Evolutionary conservation across 2,329 filamentous ascomycete genomes (phyloP).

Genomic region (Xylariaceae sp.): DNA sequence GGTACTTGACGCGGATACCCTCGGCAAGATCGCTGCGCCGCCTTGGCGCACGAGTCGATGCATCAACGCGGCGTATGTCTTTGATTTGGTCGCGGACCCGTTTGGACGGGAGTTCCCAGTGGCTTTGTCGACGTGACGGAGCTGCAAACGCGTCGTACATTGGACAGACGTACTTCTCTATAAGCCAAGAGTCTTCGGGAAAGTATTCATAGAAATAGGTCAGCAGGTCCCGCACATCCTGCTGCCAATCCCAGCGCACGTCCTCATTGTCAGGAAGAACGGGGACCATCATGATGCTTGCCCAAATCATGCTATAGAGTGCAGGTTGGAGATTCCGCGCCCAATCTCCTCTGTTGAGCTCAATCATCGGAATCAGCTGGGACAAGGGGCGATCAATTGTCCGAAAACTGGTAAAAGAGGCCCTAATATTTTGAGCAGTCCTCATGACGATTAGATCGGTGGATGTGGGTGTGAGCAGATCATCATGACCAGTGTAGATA

Average conservation of each 20-base stretch:
- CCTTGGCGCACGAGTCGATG: conserved; percentile 44
- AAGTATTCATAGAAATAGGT: conserved; percentile 69
- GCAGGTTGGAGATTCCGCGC: conserved; percentile 63
- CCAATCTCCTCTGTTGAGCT: conserved; percentile 55
- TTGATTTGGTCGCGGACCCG: conserved; percentile 47
- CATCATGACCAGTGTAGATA: conserved; percentile 50
- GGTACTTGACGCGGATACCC: conserved; percentile 60
- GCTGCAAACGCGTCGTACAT: conserved; percentile 58
- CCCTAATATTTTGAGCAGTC: conserved; percentile 81
- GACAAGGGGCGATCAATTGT: conserved; percentile 47
- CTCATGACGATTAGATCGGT: conserved; percentile 74
- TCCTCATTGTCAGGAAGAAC: conserved; percentile 46
- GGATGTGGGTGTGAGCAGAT: conserved; percentile 69
- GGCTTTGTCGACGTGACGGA: conserved; percentile 39
- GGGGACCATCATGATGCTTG: conserved; percentile 64
- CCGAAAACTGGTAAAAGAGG: conserved; percentile 64
- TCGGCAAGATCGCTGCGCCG: conserved; percentile 42
- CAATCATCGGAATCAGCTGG: conserved; percentile 47
- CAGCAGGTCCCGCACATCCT: conserved; percentile 69
- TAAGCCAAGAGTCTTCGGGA: conserved; percentile 74
- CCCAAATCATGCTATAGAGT: conserved; percentile 78
- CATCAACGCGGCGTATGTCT: conserved; percentile 54
- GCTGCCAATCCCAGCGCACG: conserved; percentile 59
- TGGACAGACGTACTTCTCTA: conserved; percentile 72
- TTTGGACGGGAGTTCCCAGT: conserved; percentile 44